Evolutionary conservation across 1,139 yeast species (phyloP).

Genomic region (Wickerhamomyces sp.): DNA sequence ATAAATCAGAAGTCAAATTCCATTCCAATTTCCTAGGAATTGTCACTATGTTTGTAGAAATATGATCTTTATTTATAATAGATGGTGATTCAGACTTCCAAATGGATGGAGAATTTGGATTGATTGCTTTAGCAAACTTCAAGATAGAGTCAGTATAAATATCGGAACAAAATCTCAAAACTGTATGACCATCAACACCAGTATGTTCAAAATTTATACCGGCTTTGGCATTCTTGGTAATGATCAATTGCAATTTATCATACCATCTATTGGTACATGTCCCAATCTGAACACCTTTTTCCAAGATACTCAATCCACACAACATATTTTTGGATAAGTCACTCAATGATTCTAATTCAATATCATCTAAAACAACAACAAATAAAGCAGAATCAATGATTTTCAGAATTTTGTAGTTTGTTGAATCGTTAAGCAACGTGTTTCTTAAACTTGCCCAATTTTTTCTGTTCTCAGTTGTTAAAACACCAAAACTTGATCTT

Average conservation of each 20-base stretch:
- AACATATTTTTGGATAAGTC: conserved; percentile 78
- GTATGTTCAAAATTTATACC: conserved; percentile 94
- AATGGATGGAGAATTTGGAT: conserved; percentile 73
- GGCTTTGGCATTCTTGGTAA: conserved; percentile 88
- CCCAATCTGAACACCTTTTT: conserved; percentile 85
- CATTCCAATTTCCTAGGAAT: conserved; percentile 88
- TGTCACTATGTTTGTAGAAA: conserved; percentile 42
- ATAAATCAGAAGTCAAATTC: conserved; percentile 73
- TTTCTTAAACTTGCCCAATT: conserved; percentile 77
- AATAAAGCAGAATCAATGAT: conserved; percentile 79
- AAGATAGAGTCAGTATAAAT: conserved; percentile 87
- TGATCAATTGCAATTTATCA: conserved; percentile 83
- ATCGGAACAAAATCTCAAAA: conserved; percentile 80
- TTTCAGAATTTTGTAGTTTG: conserved; percentile 64
- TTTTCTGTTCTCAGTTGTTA: conserved; percentile 83
- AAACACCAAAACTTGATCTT: conserved; percentile 79
- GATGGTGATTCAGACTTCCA: conserved; percentile 56
- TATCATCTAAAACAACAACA: conserved; percentile 76
- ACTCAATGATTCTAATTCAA: conserved; percentile 58
- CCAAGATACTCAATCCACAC: conserved; percentile 77
- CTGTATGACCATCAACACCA: conserved; percentile 95
- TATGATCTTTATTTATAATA: conserved; percentile 33
- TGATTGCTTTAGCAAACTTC: conserved; percentile 80
- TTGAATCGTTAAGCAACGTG: conserved; percentile 37
- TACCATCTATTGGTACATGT: conserved; percentile 96